Conservation (phyloP, 257 asterid genomes). For the Solanum phureja region DNA sequence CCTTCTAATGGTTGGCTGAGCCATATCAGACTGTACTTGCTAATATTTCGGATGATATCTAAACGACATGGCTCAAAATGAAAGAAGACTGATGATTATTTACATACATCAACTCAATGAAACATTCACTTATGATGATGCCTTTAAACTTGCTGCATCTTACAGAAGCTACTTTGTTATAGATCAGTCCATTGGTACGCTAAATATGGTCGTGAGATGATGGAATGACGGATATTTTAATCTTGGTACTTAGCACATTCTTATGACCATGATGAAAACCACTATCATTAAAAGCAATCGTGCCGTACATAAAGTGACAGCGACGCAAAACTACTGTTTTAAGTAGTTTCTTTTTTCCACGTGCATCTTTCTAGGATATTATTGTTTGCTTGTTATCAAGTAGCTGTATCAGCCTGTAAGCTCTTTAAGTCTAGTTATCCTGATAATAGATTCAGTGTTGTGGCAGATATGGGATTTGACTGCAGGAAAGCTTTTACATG, state of each 20-base stretch:
- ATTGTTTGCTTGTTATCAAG: neutral
- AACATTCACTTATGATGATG: neutral
- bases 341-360: neutral
- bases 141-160: neutral
- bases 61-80: neutral
- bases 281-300: neutral
- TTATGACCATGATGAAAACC: neutral
- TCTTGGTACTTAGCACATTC: neutral
- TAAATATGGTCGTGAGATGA: neutral
- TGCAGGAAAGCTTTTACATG: slow-evolving; percentile 96
- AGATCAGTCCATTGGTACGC: neutral
- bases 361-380: neutral
- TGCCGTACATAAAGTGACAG: neutral
- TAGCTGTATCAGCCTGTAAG: neutral
- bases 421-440: neutral
- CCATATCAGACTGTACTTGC: neutral
- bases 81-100: neutral
- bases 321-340: neutral
- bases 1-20: neutral
- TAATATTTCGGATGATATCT: neutral
- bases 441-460: slow-evolving; percentile 10
- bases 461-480: slow-evolving; percentile 98
- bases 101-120: neutral
- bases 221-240: neutral
- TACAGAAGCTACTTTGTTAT: neutral